Base-by-base conservation (phyloP, 2,329 filamentous ascomycete genomes). In the Colletotrichum tamarilloi region DNA sequence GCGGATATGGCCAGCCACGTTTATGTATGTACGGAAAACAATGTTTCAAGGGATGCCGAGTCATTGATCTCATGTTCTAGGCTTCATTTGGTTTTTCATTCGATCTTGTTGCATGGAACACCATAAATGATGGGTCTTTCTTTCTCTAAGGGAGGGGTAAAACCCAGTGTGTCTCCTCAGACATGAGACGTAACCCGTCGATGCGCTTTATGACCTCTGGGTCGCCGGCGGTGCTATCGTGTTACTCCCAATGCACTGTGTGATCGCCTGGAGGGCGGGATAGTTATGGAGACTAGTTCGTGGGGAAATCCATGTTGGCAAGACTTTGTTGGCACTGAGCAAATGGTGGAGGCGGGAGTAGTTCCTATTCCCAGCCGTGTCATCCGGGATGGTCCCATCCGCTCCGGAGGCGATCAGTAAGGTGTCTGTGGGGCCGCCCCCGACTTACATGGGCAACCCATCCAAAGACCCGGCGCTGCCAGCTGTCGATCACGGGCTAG, bases 1-100 rank as follows among this genome's bases (percentile, higher is more conserved):
- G 88, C 85, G 49, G 95, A 95, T 11, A 97, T 90, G 62, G 90
- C 87, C 80, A 97, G 96, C 67, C 92, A 84, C 35, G 91, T 87
- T 82, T 97, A 95, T 53, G 91, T 93, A 72, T 88, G 81, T 65
- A 98, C 88, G 26, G 95, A 78, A 98, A 96, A 73, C 83, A 85
- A 49, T 64, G 46, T 56, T 65, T 49, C 59, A 69, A 32, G 59
- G 67, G 35, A 38, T 16, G 66, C 53, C 66, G 66, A 65, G 66
- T 73, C 70, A 65, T 64, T 70, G 59, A 46, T 22, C 22, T 59
- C 52, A 63, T 53, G 22, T 56, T 49, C 55, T 63, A 30, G 46
- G 57, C n/a, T 52, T 62, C 30, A 22, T 56, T 59, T 59, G 52
- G 60, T 22, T 26, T 58, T 60, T 65, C 59, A 49, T 70, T 73